Conservation (phyloP, 1,139 yeast genomes). For the Geotrichum carabidarum region DNA sequence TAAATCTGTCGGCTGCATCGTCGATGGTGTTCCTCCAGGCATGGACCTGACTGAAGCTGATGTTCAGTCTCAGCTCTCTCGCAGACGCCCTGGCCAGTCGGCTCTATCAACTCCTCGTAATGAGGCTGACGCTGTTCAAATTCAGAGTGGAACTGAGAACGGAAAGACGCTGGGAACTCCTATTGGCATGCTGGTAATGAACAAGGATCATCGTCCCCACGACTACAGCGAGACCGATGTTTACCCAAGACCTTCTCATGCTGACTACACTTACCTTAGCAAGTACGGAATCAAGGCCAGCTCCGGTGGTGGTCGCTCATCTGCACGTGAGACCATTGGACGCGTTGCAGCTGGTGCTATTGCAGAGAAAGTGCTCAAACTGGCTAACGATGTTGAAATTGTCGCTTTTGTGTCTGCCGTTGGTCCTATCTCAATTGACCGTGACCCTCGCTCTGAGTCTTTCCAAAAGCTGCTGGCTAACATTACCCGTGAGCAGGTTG, state of each 20-base stretch:
- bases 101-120: conserved; percentile 88
- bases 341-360: conserved; percentile 98
- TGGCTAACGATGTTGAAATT: conserved; percentile 80
- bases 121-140: conserved; percentile 86
- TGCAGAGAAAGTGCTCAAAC: conserved; percentile 81
- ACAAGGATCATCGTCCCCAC: conserved; percentile 94
- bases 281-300: conserved; percentile 92
- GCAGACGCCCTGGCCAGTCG: conserved; percentile 97
- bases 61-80: conserved; percentile 88
- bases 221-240: conserved; percentile 93
- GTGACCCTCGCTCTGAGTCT: conserved; percentile 59
- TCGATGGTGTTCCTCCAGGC: conserved; percentile 97
- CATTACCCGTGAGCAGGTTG: conserved; percentile 84
- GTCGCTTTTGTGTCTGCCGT: conserved; percentile 94
- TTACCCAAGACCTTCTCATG: conserved; percentile 97
- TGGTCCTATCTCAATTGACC: conserved; percentile 70
- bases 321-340: conserved; percentile 97
- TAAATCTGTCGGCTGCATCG: conserved; percentile 96
- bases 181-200: conserved; percentile 84
- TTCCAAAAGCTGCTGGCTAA: conserved; percentile 65
- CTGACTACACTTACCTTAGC: conserved; percentile 86
- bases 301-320: conserved; percentile 95
- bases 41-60: conserved; percentile 77
- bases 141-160: conserved; percentile 90
- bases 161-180: conserved; percentile 94